Evolutionary conservation across 257 asterid species (phyloP), one percentile per base, ranked within the genome.

Genomic region (Ilex asprella): DNA sequence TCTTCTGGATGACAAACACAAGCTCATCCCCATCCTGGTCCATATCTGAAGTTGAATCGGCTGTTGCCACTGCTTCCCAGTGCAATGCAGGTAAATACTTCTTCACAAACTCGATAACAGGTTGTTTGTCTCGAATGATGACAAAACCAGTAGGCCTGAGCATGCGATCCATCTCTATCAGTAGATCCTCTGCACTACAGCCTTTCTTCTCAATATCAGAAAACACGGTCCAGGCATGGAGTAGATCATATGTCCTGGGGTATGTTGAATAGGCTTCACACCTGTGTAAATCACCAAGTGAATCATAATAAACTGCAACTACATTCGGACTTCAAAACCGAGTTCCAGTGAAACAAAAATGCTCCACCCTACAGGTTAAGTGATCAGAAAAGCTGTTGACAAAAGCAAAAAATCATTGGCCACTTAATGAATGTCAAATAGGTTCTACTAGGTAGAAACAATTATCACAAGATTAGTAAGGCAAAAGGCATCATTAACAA

Each of bases 231-330:
- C 95, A 91, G 2, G 94, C 96, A 16, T 91, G 98, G 76, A 91
- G 92, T 70, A 91, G 58, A 63, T 91, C 98, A 8, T 91, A 91
- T 5, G 98, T 88, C 73, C 98, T 71, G 0, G 98, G 98, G 76
- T 91, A 91, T n/a, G 92, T 91, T 2, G 98, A 91, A 82, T 64
- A 91, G 64, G 98, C 88, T 76, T 88, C 98, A 44, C 98, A 91
- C 98, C 98, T 91, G 82, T 41, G 27, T 61, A 62, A 49, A n/a
- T 57, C 32, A 39, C 39, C n/a, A 14, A 16, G 47, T 21, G 4
- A 55, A 59, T 67, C 46, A 32, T 13, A n/a, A 47, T 31, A 12
- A 2, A 31, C 30, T 31, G 16, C 31, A 59, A 10, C n/a, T 11
- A 46, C 52, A 2, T 3, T 10, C 11, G 15, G 10, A 46, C 10